phyloP scores from a whole-genome alignment of 306 rosid species.

The Pyrus bretschneideri region DNA sequence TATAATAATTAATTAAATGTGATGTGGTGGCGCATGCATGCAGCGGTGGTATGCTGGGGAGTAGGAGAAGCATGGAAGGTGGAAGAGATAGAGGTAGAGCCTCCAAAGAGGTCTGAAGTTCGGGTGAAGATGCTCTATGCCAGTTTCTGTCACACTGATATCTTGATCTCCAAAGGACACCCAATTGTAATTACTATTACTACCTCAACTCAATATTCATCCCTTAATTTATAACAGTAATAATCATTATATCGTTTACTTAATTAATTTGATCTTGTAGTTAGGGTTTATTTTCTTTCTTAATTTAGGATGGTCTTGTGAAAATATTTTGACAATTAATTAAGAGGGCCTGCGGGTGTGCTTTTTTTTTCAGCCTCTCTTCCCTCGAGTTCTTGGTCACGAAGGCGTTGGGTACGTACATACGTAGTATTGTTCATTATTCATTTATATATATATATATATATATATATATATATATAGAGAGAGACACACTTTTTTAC shows the following conservation, averaged over 20 bases:
- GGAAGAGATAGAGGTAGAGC: constrained; percentile 52
- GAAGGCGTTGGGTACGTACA: constrained; percentile 54
- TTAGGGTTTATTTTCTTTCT: background rate
- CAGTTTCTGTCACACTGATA: constrained; percentile 53
- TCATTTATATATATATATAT: background rate
- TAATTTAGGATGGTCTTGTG: too few relatives aligned
- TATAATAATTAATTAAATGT: too few relatives aligned
- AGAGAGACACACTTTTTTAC: too few relatives aligned
- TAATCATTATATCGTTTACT: background rate
- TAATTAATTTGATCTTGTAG: too few relatives aligned
- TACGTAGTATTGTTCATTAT: background rate
- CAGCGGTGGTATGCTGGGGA: constrained; percentile 58
- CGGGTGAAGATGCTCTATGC: constrained; percentile 51
- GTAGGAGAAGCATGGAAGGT: constrained; percentile 22
- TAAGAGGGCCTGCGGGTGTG: too few relatives aligned
- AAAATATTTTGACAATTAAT: too few relatives aligned
- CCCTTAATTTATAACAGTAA: background rate
- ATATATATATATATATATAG: too few relatives aligned
- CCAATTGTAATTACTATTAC: constrained; percentile 24
- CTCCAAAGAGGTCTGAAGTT: constrained; percentile 44
- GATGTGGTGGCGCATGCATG: background rate
- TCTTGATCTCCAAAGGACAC: constrained; percentile 23
- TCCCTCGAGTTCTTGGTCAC: constrained; percentile 48
- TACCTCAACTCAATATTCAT: background rate
- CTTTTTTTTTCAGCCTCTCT: constrained; percentile 21